Evolutionary conservation across 2,329 filamentous ascomycete species (phyloP).

Genomic region (Phialocephala sp.): DNA sequence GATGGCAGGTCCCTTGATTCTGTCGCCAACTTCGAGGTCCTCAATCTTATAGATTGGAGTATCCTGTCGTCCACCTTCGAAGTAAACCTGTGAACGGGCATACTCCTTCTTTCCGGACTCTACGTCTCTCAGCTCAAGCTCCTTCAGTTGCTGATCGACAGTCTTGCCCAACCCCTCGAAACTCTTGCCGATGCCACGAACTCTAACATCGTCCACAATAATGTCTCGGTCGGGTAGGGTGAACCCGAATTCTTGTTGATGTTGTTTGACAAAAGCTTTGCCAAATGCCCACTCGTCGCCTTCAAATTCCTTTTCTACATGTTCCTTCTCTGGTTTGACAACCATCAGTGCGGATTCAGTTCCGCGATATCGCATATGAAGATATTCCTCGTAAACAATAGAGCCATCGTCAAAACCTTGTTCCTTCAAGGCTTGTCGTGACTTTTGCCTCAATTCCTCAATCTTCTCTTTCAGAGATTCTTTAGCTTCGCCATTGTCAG

Average conservation of each 20-base stretch:
- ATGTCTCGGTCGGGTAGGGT: conserved; percentile 85
- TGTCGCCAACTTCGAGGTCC: conserved; percentile 73
- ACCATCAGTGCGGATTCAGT: conserved; percentile 94
- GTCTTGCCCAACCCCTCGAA: conserved; percentile 81
- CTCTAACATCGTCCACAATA: conserved; percentile 87
- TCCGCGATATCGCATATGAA: conserved; percentile 91
- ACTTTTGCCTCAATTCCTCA: conserved; percentile 79
- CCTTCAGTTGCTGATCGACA: conserved; percentile 81
- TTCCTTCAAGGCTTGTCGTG: conserved; percentile 67
- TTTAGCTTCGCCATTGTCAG: conserved; percentile 61
- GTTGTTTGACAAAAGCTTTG: conserved; percentile 82
- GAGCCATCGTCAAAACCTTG: conserved; percentile 80
- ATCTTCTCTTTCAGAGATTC: conserved; percentile 74
- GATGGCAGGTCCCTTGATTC: conserved; percentile 80
- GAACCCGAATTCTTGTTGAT: conserved; percentile 93
- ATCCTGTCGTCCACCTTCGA: conserved; percentile 77
- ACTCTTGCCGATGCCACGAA: conserved; percentile 87
- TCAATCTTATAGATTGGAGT: conserved; percentile 86
- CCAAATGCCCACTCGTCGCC: conserved; percentile 83
- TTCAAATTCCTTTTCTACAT: conserved; percentile 62
- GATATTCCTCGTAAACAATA: conserved; percentile 87
- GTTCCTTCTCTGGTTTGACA: conserved; percentile 70
- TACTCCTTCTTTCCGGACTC: conserved; percentile 62
- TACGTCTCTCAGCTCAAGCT: conserved; percentile 61
- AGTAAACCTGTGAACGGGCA: conserved; percentile 75